These are phyloP conservation scores for Raphanus sativus DNA, from an alignment of 345 rosid species.

Conservation along the genomic window DNA sequence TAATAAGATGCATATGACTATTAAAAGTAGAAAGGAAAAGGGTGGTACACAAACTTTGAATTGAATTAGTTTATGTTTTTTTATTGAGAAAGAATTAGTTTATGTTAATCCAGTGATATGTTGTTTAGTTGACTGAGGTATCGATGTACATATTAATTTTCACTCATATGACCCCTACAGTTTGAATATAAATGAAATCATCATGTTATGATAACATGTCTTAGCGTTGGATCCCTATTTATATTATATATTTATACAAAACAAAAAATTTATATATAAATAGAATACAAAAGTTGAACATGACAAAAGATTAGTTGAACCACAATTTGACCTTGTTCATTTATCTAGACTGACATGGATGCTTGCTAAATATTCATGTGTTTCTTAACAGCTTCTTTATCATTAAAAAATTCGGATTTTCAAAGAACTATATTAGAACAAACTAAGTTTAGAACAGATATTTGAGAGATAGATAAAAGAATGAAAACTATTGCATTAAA, in stretches of 20 bases:
- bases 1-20: background rate
- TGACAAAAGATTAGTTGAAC: slow-evolving; percentile 31
- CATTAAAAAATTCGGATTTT: background rate
- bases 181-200: background rate
- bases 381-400: background rate
- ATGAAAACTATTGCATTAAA: background rate
- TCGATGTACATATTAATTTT: background rate
- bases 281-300: slow-evolving; percentile 12
- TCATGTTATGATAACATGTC: slow-evolving; percentile 7
- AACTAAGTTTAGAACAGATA: background rate
- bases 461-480: background rate
- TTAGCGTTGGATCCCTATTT: background rate
- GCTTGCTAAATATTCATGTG: background rate
- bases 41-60: slow-evolving; percentile 15
- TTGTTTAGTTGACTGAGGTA: slow-evolving; percentile 27
- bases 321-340: slow-evolving; percentile 28
- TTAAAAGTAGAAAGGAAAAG: background rate
- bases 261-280: background rate
- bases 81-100: background rate
- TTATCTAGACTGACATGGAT: background rate
- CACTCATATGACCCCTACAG: background rate
- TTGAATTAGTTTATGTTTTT: background rate
- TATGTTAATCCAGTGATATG: background rate
- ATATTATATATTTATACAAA: background rate
- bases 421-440: background rate